Evolutionary conservation across 192 early-diverging fungal species (phyloP).

Genomic region (Dissophora ornata): DNA sequence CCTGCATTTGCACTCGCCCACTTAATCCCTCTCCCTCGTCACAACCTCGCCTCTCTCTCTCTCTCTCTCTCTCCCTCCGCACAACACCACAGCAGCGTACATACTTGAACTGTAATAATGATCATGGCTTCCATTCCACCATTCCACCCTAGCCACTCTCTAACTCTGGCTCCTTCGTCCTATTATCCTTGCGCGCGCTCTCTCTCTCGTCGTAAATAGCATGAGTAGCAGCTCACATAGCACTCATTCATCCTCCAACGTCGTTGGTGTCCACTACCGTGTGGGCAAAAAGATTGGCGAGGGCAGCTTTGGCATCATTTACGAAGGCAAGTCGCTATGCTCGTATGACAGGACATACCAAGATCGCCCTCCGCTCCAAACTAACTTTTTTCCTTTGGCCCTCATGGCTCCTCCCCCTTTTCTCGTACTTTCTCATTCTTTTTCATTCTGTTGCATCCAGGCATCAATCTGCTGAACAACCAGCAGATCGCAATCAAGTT

Average conservation of each 20-base stretch:
- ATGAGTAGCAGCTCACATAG: conserved; percentile 52
- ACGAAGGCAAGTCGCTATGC: conserved; percentile 83
- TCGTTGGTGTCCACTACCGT: conserved; percentile 96
- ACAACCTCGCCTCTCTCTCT: not conserved
- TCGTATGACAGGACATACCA: not conserved
- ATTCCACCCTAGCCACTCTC: not conserved
- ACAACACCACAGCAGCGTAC: too few species aligned
- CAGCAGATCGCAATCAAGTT: conserved; percentile 98
- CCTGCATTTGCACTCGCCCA: not conserved
- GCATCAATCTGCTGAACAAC: conserved; percentile 89
- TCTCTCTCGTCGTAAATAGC: conserved; percentile 4
- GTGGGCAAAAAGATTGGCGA: conserved; percentile 97
- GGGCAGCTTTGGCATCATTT: conserved; percentile 98
- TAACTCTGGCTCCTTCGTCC: conserved; percentile 11
- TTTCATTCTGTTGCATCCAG: conserved; percentile 41
- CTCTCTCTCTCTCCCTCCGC: not conserved
- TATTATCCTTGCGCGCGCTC: conserved; percentile 13
- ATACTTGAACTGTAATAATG: too few species aligned
- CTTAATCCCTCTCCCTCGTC: not conserved
- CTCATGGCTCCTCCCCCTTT: not conserved
- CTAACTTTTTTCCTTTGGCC: not conserved
- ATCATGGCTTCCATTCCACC: too few species aligned
- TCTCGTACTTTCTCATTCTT: not conserved
- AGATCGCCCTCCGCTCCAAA: not conserved
- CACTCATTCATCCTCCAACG: conserved; percentile 70